Percentiles rank a stretch among this genome's conserved stretches.
Conservation (phyloP, 2,329 filamentous ascomycete genomes). For the Berkeleyomyces basicola region DNA sequence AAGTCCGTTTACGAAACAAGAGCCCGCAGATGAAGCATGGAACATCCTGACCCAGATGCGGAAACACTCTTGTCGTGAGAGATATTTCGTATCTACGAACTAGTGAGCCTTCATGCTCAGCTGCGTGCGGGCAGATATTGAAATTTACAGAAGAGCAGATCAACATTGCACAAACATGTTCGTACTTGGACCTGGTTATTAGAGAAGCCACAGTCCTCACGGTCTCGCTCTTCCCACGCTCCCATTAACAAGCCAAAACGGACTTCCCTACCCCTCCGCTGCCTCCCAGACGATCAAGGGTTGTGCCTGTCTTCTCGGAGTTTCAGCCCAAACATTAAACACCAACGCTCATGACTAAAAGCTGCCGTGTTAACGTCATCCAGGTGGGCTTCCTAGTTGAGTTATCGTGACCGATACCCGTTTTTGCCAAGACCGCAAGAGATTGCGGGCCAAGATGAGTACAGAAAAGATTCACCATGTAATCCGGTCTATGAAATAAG, state of each 20-base stretch:
- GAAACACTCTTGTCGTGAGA: not conserved
- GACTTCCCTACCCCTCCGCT: too few relatives aligned
- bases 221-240: not conserved
- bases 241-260: too few relatives aligned
- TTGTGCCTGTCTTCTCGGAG: not conserved
- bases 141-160: too few relatives aligned
- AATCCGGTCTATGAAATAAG: not conserved
- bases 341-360: not conserved
- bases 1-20: not conserved
- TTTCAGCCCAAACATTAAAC: not conserved
- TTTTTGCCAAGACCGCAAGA: not conserved
- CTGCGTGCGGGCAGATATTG: not conserved
- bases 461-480: not conserved
- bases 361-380: not conserved
- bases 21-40: not conserved
- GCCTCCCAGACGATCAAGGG: not conserved
- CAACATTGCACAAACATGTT: too few relatives aligned
- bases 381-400: not conserved
- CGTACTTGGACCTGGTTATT: too few relatives aligned
- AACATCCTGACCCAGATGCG: not conserved
- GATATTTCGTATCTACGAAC: not conserved
- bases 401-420: not conserved
- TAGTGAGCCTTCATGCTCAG: not conserved
- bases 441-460: not conserved
- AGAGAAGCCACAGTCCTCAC: not conserved